Percentiles rank a stretch among this genome's conserved stretches.
These are phyloP conservation scores for Hypoxylon perforatum DNA, from an alignment of 495 filamentous ascomycete species.

Conservation along the genomic window DNA sequence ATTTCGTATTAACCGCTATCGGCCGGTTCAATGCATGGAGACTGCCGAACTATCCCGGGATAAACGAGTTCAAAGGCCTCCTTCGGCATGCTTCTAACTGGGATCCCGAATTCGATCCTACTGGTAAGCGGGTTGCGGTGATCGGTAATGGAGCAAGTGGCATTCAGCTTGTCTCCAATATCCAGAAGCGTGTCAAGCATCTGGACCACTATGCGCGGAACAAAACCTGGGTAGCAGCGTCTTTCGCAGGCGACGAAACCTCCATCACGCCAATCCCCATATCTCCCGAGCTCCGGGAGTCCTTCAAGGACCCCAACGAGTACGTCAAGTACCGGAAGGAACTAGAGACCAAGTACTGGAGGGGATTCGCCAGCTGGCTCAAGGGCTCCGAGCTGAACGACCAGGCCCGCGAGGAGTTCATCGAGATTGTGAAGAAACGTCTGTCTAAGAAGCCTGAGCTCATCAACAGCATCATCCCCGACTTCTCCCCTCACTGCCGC, in stretches of 20 bases:
- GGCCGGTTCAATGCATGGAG: constrained; percentile 68
- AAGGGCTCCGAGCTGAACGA: constrained; percentile 64
- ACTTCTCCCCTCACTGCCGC: constrained; percentile 74
- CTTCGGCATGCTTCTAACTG: constrained; percentile 63
- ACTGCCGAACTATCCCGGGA: constrained; percentile 66
- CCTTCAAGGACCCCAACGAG: constrained; percentile 54
- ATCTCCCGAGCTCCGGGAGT: constrained; percentile 57
- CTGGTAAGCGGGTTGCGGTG: constrained; percentile 61
- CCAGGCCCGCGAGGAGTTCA: constrained; percentile 61
- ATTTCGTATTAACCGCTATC: constrained; percentile 67
- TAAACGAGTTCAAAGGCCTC: constrained; percentile 66
- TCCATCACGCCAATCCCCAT: constrained; percentile 61
- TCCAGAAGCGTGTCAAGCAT: constrained; percentile 63
- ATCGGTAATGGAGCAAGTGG: constrained; percentile 69
- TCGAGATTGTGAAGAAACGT: constrained; percentile 61
- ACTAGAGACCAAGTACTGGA: constrained; percentile 68
- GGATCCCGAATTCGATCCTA: constrained; percentile 62
- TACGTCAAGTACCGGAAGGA: constrained; percentile 58
- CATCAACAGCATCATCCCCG: constrained; percentile 65
- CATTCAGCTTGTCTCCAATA: constrained; percentile 69
- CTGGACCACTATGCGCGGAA: constrained; percentile 74
- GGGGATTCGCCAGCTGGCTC: constrained; percentile 66
- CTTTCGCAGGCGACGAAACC: constrained; percentile 55
- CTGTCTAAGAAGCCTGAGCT: constrained; percentile 66
- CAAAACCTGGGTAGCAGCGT: constrained; percentile 74